Base-by-base conservation (phyloP, 2,329 filamentous ascomycete genomes). In the Fusarium siculi region DNA sequence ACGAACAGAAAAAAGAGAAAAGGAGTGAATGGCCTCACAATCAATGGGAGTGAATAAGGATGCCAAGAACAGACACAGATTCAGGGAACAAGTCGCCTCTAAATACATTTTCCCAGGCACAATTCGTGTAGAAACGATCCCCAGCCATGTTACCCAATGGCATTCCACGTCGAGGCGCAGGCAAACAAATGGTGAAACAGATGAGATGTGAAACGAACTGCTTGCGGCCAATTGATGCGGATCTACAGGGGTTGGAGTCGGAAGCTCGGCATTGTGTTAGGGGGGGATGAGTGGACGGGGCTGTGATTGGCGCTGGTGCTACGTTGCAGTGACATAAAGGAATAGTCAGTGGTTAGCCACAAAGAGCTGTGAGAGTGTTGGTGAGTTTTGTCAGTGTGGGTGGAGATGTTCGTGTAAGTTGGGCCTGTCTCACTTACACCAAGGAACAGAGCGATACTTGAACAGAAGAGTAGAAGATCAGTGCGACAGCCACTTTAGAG, bases 81-180 rank as follows among this genome's bases (percentile, higher is more conserved):
- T 21, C 15, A 25, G 19, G 9, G 42, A 39, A 12, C 32, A 54
- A 50, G 32, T 19, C 23, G 28, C 37, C 47, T 44, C 28, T 5
- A 63, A 25, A 60, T 66, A 66, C 34, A 37, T 28, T 25, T 25
- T 18, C 43, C 9, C 14, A 21, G 12, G 28, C 23, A 46, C 18
- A 9, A 4, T 21, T 36, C 23, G 25, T 63, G 23, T 23, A 23
- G 37, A 25, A 44, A 21, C 32, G 43, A 65, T 52, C 34, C 32
- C 25, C 44, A 58, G 25, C 23, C n/a, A 2, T 39, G 16, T 30
- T 15, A 5, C 8, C 66, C 66, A 68, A 68, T 68, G 8, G 1
- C 58, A 49, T 69, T 68, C 49, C 60, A 39, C 30, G 21, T n/a
- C 28, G 42, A 68, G 43, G 66, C 66, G 64, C 66, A 63, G 66